phyloP scores from a whole-genome alignment of 2,329 filamentous ascomycete genomes.

The Clonostachys sp. region DNA sequence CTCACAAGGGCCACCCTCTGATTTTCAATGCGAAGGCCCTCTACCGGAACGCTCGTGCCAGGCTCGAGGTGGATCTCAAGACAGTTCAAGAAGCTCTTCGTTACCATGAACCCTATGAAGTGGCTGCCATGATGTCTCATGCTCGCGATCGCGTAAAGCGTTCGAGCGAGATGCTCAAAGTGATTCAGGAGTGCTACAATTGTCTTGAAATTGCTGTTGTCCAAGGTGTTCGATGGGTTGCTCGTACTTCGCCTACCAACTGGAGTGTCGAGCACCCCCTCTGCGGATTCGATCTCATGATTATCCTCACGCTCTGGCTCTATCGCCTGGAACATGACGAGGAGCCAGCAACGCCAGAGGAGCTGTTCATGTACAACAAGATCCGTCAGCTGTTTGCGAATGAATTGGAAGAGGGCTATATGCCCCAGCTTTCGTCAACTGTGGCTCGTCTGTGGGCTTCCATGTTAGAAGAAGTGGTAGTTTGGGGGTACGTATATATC shows the following conservation, averaged over 20 bases:
- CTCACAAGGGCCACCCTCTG: conserved; percentile 91
- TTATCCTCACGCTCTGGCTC: conserved; percentile 95
- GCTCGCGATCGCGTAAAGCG: conserved; percentile 92
- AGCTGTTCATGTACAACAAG: conserved; percentile 88
- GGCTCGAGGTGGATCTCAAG: conserved; percentile 93
- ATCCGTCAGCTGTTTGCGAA: conserved; percentile 86
- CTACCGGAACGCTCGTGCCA: conserved; percentile 88
- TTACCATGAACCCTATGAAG: conserved; percentile 96
- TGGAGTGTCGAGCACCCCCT: conserved; percentile 99
- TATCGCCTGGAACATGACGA: conserved; percentile 99
- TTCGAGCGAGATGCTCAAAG: conserved; percentile 96
- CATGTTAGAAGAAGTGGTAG: conserved; percentile 97
- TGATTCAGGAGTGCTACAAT: conserved; percentile 95
- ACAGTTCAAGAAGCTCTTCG: conserved; percentile 92
- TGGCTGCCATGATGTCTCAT: conserved; percentile 93
- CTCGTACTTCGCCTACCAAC: conserved; percentile 94
- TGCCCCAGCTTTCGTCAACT: conserved; percentile 85
- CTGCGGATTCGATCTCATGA: conserved; percentile 94
- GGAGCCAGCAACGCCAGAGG: conserved; percentile 80
- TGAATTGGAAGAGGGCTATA: conserved; percentile 78
- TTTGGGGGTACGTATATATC: conserved; percentile 82
- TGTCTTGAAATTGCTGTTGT: conserved; percentile 94
- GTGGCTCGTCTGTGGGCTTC: conserved; percentile 95
- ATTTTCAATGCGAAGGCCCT: conserved; percentile 98
- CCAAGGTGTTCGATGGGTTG: conserved; percentile 95